Evolutionary conservation across 305 asterid genomes (phyloP), one percentile per base, ranked within the genome.

Genomic region (Fraxinus sp.): DNA sequence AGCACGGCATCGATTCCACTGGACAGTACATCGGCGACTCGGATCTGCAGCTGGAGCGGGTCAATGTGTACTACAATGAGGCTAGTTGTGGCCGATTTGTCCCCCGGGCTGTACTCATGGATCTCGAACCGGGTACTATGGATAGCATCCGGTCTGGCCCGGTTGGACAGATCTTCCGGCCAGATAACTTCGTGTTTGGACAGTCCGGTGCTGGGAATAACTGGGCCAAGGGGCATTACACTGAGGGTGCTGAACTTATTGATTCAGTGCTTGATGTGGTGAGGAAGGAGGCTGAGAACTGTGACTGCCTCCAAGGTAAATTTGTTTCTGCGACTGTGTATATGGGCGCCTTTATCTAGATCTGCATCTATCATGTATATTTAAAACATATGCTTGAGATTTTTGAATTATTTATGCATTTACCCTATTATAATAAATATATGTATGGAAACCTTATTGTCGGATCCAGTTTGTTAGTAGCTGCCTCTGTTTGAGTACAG

Each of bases 111-210:
- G 90, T 89, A 9, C 88, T 87, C 74, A 89, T 89, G 90, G 91
- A 89, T 79, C 88, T 89, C 70, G 91, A 89, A 74, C 91, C 91
- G 7, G 91, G 91, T 5, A 87, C 90, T 22, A 89, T 89, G 91
- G 91, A 87, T 86, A 89, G 91, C 82, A 88, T 87, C 68, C 81
- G 91, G 8, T 84, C 90, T 28, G 91, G 91, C 0, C 90, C 91
- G 2, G 84, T 74, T 72, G 91, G 91, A 2, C 88, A 88, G 87
- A 88, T 88, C 80, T 88, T 88, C 77, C 87, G 89, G 3, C 91
- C 91, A 0, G 91, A 88, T 78, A 88, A 88, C 83, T 88, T 88
- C 77, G 89, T 88, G 72, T 88, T 88, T 82, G 91, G 91, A 0
- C 91, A 88, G 85, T 86, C 88, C 26, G 90, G 90, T 0, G 89